Conservation (phyloP, 2,329 filamentous ascomycete genomes). For the Paecilomyces formosus region DNA sequence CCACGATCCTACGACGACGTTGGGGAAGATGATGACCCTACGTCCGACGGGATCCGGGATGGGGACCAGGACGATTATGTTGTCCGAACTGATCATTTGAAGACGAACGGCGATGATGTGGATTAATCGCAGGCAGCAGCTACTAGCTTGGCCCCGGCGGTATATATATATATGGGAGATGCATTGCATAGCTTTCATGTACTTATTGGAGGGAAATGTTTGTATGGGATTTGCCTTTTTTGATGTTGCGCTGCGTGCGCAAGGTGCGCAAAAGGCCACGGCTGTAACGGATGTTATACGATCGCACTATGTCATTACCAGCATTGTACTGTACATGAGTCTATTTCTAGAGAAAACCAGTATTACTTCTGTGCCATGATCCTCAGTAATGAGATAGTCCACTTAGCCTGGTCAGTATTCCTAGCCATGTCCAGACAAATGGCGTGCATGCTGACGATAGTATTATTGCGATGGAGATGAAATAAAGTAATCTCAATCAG, state of each 20-base stretch:
- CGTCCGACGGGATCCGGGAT: conserved; percentile 14
- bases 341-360: not conserved
- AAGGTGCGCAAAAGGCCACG: not conserved
- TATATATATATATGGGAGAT: not conserved
- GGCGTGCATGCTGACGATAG: not conserved
- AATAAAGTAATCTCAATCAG: not conserved
- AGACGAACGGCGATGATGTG: conserved; percentile 9
- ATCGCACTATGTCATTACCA: not conserved
- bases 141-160: not conserved
- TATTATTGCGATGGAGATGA: not conserved
- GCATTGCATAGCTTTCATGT: not conserved
- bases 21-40: conserved; percentile 17
- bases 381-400: not conserved
- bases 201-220: not conserved
- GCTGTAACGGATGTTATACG: not conserved
- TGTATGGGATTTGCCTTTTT: not conserved
- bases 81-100: conserved; percentile 30
- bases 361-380: not conserved
- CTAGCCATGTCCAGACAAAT: not conserved
- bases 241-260: not conserved
- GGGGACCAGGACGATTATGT: conserved; percentile 32
- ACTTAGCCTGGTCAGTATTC: not conserved
- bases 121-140: not conserved
- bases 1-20: conserved; percentile 11
- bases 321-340: not conserved